Base-by-base conservation (phyloP, 2,329 filamentous ascomycete genomes). In the Alternaria alternata region DNA sequence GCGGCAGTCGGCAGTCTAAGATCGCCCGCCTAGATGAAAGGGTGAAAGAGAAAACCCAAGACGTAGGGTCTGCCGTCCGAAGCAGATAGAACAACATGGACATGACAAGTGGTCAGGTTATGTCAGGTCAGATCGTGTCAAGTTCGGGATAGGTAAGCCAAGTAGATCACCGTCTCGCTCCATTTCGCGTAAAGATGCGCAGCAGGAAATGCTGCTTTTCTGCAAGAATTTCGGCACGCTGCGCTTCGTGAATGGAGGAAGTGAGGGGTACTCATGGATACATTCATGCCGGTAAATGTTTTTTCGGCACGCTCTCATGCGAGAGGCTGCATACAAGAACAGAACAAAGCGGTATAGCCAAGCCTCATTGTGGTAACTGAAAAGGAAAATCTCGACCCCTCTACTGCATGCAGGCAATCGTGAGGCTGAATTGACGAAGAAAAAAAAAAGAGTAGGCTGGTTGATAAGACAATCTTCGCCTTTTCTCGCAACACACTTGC, bases 21-120 rank as follows among this genome's bases (percentile, higher is more conserved):
- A 53, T 61, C 24, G 46, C 43, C 51, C 22, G 26, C 48, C 52
- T 38, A 41, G 7, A 32, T 38, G 49, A 20, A 28, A 57, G 30
- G 32, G 51, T 59, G 43, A 36, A 47, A 34, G 43, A 39, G n/a
- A 28, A 28, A 38, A 6, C 36, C 36, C 47, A 44, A 39, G 22
- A 56, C 20, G 49, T 39, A 56, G 42, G 39, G 39, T 61, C 49
- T 46, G 28, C 22, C 39, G 24, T 53, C 26, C 28, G 26, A 44
- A 34, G 26, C 4, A 18, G 51, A 56, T 44, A 38, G 46, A 36
- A 49, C 20, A 49, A 16, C 42, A 24, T 42, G 51, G 56, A 51
- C 39, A 56, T 58, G 49, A 59, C 56, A 54, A 51, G 51, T 39
- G 56, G 52, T 32, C 47, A 39, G 44, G 38, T 51, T 41, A 59